These are phyloP conservation scores for Boletus subparvulus DNA, from an alignment of 768 basidiomycete genomes.

Conservation along the genomic window DNA sequence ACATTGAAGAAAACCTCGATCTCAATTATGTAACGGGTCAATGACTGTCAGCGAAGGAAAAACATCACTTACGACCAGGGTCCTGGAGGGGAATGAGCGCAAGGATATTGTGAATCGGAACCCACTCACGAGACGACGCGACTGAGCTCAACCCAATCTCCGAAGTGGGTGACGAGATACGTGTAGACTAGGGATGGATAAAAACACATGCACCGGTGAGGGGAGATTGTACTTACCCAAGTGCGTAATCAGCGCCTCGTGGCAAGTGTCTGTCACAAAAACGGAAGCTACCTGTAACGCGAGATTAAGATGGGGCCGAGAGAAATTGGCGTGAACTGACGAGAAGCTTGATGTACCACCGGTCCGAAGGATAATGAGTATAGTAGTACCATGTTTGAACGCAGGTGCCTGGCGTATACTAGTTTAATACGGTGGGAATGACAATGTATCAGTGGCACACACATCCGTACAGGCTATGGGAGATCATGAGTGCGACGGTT, in stretches of 20 bases:
- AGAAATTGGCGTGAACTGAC: background rate
- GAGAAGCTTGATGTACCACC: slow-evolving; percentile 35
- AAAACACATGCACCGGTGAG: no score
- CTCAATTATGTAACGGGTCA: slow-evolving; percentile 23
- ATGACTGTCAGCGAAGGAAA: background rate
- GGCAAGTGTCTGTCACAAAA: no score
- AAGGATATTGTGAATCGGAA: background rate
- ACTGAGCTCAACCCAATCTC: no score
- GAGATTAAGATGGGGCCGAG: background rate
- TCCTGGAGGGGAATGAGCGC: background rate
- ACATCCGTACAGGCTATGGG: slow-evolving; percentile 52
- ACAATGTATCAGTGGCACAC: slow-evolving; percentile 1
- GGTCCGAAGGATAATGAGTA: slow-evolving; percentile 46
- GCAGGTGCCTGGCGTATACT: slow-evolving; percentile 43
- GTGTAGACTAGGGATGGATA: no score
- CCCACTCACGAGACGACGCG: background rate
- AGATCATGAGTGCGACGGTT: background rate
- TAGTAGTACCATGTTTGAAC: slow-evolving; percentile 59
- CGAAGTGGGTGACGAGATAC: no score
- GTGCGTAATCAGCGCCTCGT: no score
- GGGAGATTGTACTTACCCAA: background rate
- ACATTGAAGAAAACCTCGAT: slow-evolving; percentile 27
- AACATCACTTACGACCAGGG: background rate
- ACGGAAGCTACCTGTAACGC: no score
- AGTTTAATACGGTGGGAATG: background rate